phyloP scores from a whole-genome alignment of 257 asterid genomes.

The Solanum peruvianum region DNA sequence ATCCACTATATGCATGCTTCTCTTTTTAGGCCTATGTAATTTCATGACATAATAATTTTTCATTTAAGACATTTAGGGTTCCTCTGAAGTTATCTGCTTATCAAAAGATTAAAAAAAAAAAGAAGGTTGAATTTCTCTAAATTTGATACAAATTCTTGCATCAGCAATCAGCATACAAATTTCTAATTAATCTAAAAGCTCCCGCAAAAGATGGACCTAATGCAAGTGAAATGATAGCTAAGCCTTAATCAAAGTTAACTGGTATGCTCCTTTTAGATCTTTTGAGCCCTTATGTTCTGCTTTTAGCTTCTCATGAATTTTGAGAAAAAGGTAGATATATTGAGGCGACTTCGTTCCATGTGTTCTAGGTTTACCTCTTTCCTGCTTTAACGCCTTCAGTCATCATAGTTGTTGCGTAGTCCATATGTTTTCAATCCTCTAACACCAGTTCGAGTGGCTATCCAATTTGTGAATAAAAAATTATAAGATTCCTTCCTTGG shows the following conservation, averaged over 20 bases:
- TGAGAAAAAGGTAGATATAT: background rate
- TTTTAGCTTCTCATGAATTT: background rate
- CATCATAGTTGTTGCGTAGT: background rate
- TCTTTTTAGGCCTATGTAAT: background rate
- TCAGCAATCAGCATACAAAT: background rate
- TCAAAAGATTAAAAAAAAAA: background rate
- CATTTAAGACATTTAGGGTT: background rate
- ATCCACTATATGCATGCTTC: background rate
- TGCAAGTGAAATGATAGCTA: background rate
- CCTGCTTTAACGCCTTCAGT: background rate
- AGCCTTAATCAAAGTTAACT: background rate
- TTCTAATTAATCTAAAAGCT: background rate
- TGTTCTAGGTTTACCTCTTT: background rate
- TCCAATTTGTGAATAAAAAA: background rate
- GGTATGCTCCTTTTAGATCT: background rate
- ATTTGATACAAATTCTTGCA: background rate
- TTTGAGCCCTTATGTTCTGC: background rate
- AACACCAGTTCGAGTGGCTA: background rate
- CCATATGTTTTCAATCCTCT: background rate
- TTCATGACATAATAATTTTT: background rate
- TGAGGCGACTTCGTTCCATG: background rate
- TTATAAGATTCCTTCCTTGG: background rate
- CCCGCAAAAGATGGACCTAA: background rate
- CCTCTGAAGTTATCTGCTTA: background rate
- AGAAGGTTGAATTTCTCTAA: background rate